Conservation (phyloP, 306 rosid species). For the Prunus mira region DNA sequence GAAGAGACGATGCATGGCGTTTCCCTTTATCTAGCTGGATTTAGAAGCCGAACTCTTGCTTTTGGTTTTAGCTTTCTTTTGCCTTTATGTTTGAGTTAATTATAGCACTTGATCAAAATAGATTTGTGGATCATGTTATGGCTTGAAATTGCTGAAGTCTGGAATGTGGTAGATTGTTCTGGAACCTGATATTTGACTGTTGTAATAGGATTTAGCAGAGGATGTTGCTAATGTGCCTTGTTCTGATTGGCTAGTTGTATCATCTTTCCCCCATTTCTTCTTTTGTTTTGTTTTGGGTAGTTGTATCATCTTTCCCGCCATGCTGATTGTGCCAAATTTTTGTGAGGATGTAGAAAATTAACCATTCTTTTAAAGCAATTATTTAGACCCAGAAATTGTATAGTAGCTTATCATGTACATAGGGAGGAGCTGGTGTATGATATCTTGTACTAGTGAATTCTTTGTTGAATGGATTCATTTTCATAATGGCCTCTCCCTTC, state of each 20-base stretch:
- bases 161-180: constrained; percentile 56
- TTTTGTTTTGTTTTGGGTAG: constrained; percentile 13
- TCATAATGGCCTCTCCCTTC: neutral
- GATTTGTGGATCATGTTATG: constrained; percentile 63
- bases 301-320: constrained; percentile 22
- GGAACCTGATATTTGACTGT: constrained; percentile 49
- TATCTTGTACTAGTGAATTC: constrained; percentile 28
- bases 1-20: constrained; percentile 36
- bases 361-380: constrained; percentile 49
- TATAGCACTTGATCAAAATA: constrained; percentile 47
- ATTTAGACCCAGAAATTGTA: constrained; percentile 32
- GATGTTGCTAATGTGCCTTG: constrained; percentile 57
- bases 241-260: constrained; percentile 62
- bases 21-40: constrained; percentile 33
- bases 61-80: constrained; percentile 52
- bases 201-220: constrained; percentile 75
- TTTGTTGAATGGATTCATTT: constrained; percentile 23
- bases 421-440: constrained; percentile 26
- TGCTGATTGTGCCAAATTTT: constrained; percentile 41
- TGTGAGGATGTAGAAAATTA: constrained; percentile 54
- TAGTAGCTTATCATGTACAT: constrained; percentile 1
- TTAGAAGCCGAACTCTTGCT: constrained; percentile 46
- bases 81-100: constrained; percentile 46
- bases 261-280: constrained; percentile 22
- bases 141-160: constrained; percentile 64